Evolutionary conservation across 1,284 basidiomycete species (phyloP).

Genomic region (Hortiboletus rubellus): DNA sequence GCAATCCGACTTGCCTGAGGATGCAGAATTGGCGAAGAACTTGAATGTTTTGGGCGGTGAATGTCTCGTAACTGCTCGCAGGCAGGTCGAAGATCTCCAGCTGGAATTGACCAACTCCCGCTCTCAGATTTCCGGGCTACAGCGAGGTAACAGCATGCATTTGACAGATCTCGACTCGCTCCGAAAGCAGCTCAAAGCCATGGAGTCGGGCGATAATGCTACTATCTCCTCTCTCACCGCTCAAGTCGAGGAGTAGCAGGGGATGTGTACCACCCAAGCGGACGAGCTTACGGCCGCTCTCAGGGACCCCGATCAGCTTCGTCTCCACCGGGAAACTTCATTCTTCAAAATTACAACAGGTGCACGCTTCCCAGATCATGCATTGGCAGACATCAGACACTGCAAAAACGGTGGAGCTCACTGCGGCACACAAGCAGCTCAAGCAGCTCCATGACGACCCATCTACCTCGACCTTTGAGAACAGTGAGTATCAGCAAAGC

Average conservation of each 20-base stretch:
- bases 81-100: not conserved
- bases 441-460: no score
- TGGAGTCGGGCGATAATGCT: not conserved
- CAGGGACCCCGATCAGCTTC: slow-evolving; percentile 3
- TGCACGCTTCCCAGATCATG: no score
- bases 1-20: no score
- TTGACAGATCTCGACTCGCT: not conserved
- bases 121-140: not conserved
- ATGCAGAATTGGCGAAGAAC: no score
- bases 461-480: no score
- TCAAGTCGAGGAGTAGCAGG: not conserved
- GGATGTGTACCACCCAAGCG: not conserved
- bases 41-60: not conserved
- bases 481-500: no score
- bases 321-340: not conserved
- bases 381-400: no score
- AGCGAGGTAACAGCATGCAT: not conserved
- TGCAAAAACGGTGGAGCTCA: no score
- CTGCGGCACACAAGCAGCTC: no score
- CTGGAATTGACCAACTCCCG: not conserved
- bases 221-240: not conserved
- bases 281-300: not conserved
- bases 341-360: not conserved
- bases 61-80: not conserved
- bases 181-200: not conserved